These are phyloP conservation scores for Coniochaeta sp. DNA, from an alignment of 2,329 filamentous ascomycete genomes.

Conservation along the genomic window DNA sequence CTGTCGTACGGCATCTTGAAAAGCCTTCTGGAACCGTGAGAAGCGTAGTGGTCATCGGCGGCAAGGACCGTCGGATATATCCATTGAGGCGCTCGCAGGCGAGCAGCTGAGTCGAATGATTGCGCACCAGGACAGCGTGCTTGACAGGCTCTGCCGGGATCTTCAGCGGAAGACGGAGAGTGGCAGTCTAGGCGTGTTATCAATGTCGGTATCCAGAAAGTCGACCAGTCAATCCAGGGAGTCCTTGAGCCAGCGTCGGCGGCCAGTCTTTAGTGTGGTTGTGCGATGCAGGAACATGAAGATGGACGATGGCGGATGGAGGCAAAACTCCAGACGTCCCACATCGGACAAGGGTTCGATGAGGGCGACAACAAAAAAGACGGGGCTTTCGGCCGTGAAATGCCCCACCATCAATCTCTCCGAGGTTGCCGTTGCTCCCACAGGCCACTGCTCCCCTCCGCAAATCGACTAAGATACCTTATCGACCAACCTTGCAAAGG, in stretches of 20 bases:
- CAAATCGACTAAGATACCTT: background rate
- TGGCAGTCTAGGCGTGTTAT: background rate
- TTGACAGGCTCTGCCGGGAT: background rate
- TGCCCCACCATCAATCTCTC: background rate
- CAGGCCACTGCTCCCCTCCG: background rate
- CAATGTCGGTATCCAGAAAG: background rate
- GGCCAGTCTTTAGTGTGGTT: background rate
- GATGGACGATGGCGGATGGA: background rate
- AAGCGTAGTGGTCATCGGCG: background rate
- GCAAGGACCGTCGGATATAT: background rate
- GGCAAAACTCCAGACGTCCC: background rate
- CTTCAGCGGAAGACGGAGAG: background rate
- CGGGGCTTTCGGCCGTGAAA: background rate
- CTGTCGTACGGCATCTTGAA: conserved; percentile 8
- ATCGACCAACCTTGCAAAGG: background rate
- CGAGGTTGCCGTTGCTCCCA: background rate
- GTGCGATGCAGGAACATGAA: background rate
- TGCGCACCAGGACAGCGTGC: background rate
- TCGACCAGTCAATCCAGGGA: background rate
- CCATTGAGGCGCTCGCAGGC: background rate
- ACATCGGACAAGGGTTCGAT: background rate
- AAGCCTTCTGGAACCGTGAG: background rate
- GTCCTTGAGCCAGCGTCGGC: background rate
- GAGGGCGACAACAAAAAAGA: background rate
- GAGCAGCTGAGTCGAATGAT: background rate